Conservation (phyloP, 1,139 yeast species). For the Williopsis jadinii region DNA sequence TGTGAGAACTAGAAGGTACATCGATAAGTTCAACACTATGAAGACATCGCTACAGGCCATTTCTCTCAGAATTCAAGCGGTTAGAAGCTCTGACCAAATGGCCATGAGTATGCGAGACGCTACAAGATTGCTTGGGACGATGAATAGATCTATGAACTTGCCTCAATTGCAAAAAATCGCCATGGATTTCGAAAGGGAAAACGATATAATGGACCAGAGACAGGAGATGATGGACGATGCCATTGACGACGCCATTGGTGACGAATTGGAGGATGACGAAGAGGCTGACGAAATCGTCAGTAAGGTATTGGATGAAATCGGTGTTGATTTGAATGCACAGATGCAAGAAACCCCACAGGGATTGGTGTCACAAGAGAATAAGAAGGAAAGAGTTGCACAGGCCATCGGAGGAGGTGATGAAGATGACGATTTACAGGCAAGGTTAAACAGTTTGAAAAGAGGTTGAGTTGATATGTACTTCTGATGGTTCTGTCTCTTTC, state of each 20-base stretch:
- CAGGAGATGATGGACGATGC: constrained; percentile 99
- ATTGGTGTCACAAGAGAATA: constrained; percentile 30
- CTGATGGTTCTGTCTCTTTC: not conserved
- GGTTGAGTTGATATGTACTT: constrained; percentile 5
- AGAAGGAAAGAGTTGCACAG: constrained; percentile 35
- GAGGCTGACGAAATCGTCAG: constrained; percentile 91
- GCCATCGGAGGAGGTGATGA: constrained; percentile 40
- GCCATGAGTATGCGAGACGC: constrained; percentile 93
- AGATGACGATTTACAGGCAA: constrained; percentile 85
- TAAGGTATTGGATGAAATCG: constrained; percentile 92
- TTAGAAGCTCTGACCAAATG: constrained; percentile 93
- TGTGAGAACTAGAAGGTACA: constrained; percentile 75
- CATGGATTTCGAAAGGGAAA: constrained; percentile 91
- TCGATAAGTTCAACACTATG: constrained; percentile 88
- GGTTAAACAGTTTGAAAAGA: constrained; percentile 76
- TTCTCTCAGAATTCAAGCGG: constrained; percentile 82
- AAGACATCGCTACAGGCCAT: constrained; percentile 94
- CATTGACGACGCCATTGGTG: constrained; percentile 90
- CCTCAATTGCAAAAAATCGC: constrained; percentile 87
- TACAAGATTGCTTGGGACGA: constrained; percentile 73
- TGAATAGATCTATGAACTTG: constrained; percentile 85
- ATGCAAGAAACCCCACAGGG: constrained; percentile 65
- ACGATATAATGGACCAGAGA: constrained; percentile 96
- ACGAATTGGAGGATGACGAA: constrained; percentile 73
- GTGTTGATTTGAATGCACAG: constrained; percentile 69